Evolutionary conservation across 2,329 filamentous ascomycete species (phyloP), one percentile per base, ranked within the genome.

Genomic region (Phoma sp.): DNA sequence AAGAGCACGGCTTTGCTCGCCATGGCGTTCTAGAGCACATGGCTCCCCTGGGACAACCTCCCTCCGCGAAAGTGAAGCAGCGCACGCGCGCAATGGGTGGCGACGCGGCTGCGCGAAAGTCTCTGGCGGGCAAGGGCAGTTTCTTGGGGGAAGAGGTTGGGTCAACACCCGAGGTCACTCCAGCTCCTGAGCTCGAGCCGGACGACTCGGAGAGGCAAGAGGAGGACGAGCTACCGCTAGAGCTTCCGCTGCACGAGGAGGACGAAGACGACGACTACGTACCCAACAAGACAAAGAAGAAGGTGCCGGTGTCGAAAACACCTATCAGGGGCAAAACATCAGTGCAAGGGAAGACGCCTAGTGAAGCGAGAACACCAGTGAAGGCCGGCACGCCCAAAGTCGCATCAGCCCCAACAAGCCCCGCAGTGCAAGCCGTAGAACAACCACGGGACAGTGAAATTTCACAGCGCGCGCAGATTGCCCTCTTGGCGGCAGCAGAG

Each of bases 11-110:
- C 37, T 83, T 95, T 63, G 80, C 88, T 66, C 83, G 88, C 42
- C 85, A 87, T 73, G 90, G 90, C 60, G 90, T 96, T 15, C 80
- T 96, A 53, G 88, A 91, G 74, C 88, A 88, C 66, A 96, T 96
- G 92, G 87, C 87, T 47, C 88, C 92, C 21, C 78, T 96, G 50
- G 92, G 92, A 33, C 83, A 87, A 48, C 81, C 87, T 63, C 92
- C 92, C 11, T 82, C 81, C 18, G 76, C 82, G 40, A 83, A 85
- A 70, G 79, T 87, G 61, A 85, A 86, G 76, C 78, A 80, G 57
- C 80, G 82, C 61, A 72, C 81, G 53, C 83, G 80, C 67, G 71
- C 73, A 25, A 76, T 79, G 42, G 75, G 74, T 38, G 72, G 74
- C 18, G 43, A 61, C 37, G 56, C 61, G 46, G 59, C 59, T 18